Percentiles rank a stretch among this genome's conserved stretches.
These are phyloP conservation scores for Podaxis sp. DNA, from an alignment of 768 basidiomycete species.

Conservation along the genomic window DNA sequence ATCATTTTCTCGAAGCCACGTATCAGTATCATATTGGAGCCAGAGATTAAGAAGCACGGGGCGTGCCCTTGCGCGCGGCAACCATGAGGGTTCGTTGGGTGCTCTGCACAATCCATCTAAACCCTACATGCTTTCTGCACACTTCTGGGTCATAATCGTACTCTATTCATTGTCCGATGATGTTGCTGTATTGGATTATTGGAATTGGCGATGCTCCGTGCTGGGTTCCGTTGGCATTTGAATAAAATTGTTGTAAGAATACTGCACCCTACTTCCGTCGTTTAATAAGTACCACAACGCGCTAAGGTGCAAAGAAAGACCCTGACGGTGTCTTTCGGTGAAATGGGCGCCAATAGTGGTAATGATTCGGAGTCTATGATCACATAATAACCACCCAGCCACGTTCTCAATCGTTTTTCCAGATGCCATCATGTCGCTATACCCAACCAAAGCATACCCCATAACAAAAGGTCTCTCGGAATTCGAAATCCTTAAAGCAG, in stretches of 20 bases:
- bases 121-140: background rate
- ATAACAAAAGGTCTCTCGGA: slow-evolving; percentile 46
- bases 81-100: background rate
- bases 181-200: too few species aligned
- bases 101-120: background rate
- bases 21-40: background rate
- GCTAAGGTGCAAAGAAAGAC: background rate
- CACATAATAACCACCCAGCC: background rate
- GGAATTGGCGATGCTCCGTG: background rate
- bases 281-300: background rate
- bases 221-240: background rate
- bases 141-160: background rate
- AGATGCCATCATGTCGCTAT: slow-evolving; percentile 32
- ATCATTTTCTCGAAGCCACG: background rate
- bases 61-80: background rate
- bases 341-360: background rate
- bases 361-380: background rate
- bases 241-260: background rate
- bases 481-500: slow-evolving; percentile 74
- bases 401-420: background rate
- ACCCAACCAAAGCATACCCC: slow-evolving; percentile 32
- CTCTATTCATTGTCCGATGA: too few species aligned
- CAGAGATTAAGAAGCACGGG: background rate
- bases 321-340: background rate
- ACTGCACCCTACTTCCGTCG: background rate